Evolutionary conservation across 108 stramenopile species (phyloP).

Genomic region (Nitzschia sp.): DNA sequence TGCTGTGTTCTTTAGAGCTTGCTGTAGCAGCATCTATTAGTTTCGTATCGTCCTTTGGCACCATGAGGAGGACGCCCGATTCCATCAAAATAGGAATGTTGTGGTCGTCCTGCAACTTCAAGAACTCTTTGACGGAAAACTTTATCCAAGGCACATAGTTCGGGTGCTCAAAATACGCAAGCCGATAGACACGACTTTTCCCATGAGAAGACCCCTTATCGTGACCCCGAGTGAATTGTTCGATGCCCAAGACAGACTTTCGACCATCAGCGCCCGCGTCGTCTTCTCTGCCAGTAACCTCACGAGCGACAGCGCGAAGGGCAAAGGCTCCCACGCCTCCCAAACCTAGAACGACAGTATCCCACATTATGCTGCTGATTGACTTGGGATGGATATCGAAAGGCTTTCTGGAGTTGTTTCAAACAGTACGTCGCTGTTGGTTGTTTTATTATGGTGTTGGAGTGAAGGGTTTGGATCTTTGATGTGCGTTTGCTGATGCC

Average conservation of each 20-base stretch:
- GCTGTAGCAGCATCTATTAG: constrained; percentile 1
- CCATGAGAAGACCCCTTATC: constrained; percentile 46
- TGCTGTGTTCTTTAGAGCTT: constrained; percentile 23
- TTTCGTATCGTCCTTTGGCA: constrained; percentile 13
- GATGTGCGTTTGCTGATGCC: no score
- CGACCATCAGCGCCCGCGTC: neutral
- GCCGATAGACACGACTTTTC: constrained; percentile 43
- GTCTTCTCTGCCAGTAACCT: neutral
- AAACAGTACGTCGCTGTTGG: no score
- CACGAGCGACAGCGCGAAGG: constrained; percentile 28
- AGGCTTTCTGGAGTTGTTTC: no score
- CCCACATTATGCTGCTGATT: constrained; percentile 41
- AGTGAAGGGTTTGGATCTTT: no score
- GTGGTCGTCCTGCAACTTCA: constrained; percentile 14
- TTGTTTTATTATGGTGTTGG: no score
- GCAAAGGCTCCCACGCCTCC: constrained; percentile 57
- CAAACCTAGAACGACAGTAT: constrained; percentile 44
- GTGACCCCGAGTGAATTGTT: constrained; percentile 32
- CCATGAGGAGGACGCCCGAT: constrained; percentile 34
- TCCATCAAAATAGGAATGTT: constrained; percentile 23
- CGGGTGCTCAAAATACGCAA: constrained; percentile 52
- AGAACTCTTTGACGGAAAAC: constrained; percentile 35
- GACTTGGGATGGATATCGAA: no score
- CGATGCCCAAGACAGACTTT: constrained; percentile 35
- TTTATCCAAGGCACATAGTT: constrained; percentile 49